These are phyloP conservation scores for Talaromyces rugulosus DNA, from an alignment of 2,329 filamentous ascomycete species.

Conservation along the genomic window DNA sequence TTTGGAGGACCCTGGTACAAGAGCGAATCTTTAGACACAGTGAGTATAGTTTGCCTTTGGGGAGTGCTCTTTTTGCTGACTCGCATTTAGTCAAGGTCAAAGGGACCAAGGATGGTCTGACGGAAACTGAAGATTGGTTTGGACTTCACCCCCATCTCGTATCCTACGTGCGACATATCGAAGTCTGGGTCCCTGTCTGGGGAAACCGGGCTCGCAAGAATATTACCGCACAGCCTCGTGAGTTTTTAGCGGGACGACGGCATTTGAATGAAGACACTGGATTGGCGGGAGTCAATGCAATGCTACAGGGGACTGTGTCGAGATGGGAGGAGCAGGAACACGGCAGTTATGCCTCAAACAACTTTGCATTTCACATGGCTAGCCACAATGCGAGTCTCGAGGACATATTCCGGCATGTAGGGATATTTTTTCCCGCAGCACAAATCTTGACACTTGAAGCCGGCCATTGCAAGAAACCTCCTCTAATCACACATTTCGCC, in stretches of 20 bases:
- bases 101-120: conserved; percentile 61
- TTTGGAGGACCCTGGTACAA: conserved; percentile 67
- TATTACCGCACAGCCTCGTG: conserved; percentile 33
- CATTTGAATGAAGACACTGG: conserved; percentile 20
- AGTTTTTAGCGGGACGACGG: conserved; percentile 22
- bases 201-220: conserved; percentile 52
- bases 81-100: conserved; percentile 59
- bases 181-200: conserved; percentile 74
- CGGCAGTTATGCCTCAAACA: conserved; percentile 16
- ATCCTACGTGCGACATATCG: conserved; percentile 65
- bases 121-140: conserved; percentile 60
- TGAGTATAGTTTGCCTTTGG: conserved; percentile 20
- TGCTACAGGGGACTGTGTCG: conserved; percentile 21
- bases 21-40: conserved; percentile 67
- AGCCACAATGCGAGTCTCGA: conserved; percentile 65
- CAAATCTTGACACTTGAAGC: conserved; percentile 69
- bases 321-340: conserved; percentile 24
- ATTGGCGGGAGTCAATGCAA: conserved; percentile 18
- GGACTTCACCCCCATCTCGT: conserved; percentile 55
- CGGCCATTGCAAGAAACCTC: conserved; percentile 72
- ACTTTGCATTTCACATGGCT: conserved; percentile 29
- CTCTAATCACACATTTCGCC: conserved; percentile 59
- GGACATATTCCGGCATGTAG: conserved; percentile 64
- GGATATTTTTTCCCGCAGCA: conserved; percentile 55
- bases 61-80: not conserved